Conservation (phyloP, 257 asterid genomes). For the Jacaranda copaia region DNA sequence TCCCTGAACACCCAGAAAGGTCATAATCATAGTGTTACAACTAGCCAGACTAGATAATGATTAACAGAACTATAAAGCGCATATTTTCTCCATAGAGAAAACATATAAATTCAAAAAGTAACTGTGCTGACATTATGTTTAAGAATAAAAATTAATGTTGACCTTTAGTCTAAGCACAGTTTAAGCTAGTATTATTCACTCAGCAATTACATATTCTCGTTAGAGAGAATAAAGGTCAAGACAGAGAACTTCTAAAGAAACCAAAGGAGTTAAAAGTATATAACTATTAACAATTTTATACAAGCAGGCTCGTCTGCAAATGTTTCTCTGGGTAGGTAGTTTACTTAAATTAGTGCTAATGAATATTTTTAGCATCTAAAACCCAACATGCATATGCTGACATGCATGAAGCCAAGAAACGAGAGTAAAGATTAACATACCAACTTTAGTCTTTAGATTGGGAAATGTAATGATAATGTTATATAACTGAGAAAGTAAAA, state of each 20-base stretch:
- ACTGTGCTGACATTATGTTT: neutral
- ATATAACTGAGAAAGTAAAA: neutral
- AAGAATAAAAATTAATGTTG: neutral
- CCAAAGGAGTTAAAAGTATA: neutral
- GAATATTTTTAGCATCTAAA: neutral
- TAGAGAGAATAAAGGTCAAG: neutral
- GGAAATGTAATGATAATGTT: conserved; percentile 7
- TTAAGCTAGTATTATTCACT: neutral
- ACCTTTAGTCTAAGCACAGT: neutral
- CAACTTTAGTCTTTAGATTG: neutral
- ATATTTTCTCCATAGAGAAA: neutral
- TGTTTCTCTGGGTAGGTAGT: neutral
- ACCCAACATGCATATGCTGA: conserved; percentile 38
- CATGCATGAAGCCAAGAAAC: conserved; percentile 4
- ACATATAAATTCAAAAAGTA: neutral
- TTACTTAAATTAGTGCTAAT: neutral
- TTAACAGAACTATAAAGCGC: neutral
- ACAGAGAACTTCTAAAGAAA: neutral
- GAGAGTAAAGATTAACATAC: neutral
- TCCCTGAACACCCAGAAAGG: neutral
- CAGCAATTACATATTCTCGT: neutral
- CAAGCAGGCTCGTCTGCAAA: neutral
- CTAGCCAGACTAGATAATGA: neutral
- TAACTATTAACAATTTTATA: neutral
- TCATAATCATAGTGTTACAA: neutral